phyloP scores from a whole-genome alignment of 495 filamentous ascomycete genomes.

The Penicillium bialowiezense region DNA sequence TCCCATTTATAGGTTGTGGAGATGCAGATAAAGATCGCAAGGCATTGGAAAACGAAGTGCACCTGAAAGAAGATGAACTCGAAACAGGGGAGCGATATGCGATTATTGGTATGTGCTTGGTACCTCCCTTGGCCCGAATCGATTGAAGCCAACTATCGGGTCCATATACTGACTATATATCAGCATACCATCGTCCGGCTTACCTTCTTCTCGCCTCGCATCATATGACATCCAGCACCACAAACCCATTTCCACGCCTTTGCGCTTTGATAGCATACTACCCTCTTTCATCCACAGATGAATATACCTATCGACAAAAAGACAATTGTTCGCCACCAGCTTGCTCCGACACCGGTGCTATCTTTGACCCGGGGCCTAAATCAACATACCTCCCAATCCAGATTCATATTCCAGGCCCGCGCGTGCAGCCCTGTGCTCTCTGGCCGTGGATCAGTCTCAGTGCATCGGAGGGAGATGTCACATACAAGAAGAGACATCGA shows the following conservation, averaged over 20 bases:
- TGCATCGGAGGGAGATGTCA: conserved; percentile 20
- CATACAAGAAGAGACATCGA: conserved; percentile 43
- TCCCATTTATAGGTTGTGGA: conserved; percentile 49
- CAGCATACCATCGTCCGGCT: conserved; percentile 59
- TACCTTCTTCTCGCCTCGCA: conserved; percentile 51
- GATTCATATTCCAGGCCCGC: conserved; percentile 49
- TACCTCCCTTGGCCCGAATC: background rate
- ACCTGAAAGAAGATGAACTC: conserved; percentile 43
- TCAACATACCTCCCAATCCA: conserved; percentile 49
- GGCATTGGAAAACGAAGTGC: conserved; percentile 41
- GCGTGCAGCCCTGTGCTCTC: conserved; percentile 33
- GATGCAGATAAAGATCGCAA: conserved; percentile 36
- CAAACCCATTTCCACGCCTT: conserved; percentile 40
- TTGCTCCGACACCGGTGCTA: conserved; percentile 25
- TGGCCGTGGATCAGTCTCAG: conserved; percentile 25
- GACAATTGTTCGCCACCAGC: conserved; percentile 18
- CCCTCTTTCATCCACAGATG: conserved; percentile 32
- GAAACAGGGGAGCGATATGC: conserved; percentile 46
- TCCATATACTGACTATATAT: background rate
- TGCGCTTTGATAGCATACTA: conserved; percentile 59
- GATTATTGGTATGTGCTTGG: conserved; percentile 38
- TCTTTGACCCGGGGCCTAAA: conserved; percentile 33
- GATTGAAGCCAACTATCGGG: no score
- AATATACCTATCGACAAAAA: conserved; percentile 1
- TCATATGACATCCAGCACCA: conserved; percentile 37